Evolutionary conservation across 345 rosid species (phyloP), one percentile per base, ranked within the genome.

Genomic region (Bruguiera parviflora): DNA sequence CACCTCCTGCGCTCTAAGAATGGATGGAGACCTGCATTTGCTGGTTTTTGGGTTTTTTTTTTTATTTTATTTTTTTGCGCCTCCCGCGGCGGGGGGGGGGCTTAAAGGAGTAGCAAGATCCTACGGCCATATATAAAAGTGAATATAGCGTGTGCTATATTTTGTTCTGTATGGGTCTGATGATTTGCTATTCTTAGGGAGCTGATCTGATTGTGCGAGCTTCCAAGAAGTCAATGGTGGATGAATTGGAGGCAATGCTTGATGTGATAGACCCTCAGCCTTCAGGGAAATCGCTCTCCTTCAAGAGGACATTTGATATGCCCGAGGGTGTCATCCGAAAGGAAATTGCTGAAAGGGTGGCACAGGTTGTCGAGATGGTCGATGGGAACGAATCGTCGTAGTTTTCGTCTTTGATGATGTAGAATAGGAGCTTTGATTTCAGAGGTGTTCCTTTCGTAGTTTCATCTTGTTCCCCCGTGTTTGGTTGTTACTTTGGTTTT

Each of bases 191-290:
- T 35, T 59, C 16, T 29, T 53, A 91, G 97, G 99, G 98, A 53
- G 82, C 77, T 79, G 98, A 95, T 83, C 66, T 84, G 22, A 90
- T 88, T 91, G 97, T 90, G 68, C 78, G 99, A 75, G 53, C 84
- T 52, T 84, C 96, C 0, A 95, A 90, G 84, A 87, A 81, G 71
- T 85, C 94, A 4, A 92, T 95, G 94, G 83, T 92, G 65, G 96
- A 86, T 62, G 98, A 95, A 77, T 83, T 95, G 68, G 98, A 95
- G 83, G 89, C 92, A 25, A 90, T 92, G 96, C 84, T 95, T 11
- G 98, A 95, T 4, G 92, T 75, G 67, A 90, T 95, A 53, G 98
- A 95, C 61, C 96, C 99, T 29, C 92, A 92, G 64, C 95, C 97
- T 15, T 66, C 74, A 0, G 87, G 92, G 59, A 92, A 77, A 67